phyloP scores from a whole-genome alignment of 495 filamentous ascomycete species.

The Penicillium mononematosum region DNA sequence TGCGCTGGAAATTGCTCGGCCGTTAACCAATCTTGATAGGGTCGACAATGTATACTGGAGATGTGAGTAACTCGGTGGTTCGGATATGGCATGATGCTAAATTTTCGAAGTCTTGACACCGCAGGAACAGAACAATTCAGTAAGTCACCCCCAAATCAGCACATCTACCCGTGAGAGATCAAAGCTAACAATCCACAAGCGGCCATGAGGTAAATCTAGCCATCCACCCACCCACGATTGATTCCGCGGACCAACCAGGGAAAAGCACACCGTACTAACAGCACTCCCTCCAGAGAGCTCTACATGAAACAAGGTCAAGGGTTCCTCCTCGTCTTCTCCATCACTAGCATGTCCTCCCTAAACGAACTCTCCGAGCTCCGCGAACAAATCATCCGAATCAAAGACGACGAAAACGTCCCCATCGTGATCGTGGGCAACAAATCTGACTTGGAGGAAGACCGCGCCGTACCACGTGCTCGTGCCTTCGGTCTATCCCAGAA shows the following conservation, averaged over 20 bases:
- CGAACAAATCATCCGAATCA: conserved; percentile 96
- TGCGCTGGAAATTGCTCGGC: conserved; percentile 1
- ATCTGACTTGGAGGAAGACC: conserved; percentile 89
- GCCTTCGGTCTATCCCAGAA: conserved; percentile 84
- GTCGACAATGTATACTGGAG: conserved; percentile 92
- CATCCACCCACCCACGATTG: background rate
- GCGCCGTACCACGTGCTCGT: conserved; percentile 74
- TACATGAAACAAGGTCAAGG: conserved; percentile 98
- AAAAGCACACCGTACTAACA: conserved; percentile 15
- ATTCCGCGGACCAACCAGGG: conserved; percentile 6
- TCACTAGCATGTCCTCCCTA: conserved; percentile 82
- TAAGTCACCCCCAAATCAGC: conserved; percentile 47
- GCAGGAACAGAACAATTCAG: conserved; percentile 98
- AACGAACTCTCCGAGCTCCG: conserved; percentile 83
- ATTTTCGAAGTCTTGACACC: conserved; percentile 74
- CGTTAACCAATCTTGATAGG: conserved; percentile 52
- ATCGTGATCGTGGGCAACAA: conserved; percentile 98
- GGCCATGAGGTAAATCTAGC: conserved; percentile 63
- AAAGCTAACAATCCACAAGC: conserved; percentile 47
- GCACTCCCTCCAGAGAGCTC: conserved; percentile 62
- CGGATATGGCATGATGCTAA: conserved; percentile 8
- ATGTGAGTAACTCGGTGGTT: conserved; percentile 61
- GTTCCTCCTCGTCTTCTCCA: conserved; percentile 96
- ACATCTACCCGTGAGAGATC: conserved; percentile 11
- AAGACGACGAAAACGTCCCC: conserved; percentile 87